Base-by-base conservation (phyloP, 2,329 filamentous ascomycete genomes). In the Microsporum canis region DNA sequence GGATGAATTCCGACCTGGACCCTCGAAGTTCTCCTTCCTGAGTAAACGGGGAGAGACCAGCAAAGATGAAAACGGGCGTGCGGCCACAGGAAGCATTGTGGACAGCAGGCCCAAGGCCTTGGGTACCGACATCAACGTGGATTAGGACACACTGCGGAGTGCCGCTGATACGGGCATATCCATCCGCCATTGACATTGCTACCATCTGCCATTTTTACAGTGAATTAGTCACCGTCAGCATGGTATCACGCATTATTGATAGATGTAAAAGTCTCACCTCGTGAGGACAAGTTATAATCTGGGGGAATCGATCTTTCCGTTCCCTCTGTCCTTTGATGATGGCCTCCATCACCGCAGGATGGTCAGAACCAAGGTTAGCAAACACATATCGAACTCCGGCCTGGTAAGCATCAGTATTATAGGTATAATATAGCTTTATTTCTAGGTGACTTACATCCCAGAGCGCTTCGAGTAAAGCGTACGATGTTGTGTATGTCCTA, bases 121-220 rank as follows among this genome's bases (percentile, higher is more conserved):
- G 88, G 0, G 88, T 92, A 31, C 88, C 88, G 17, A 91, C 88
- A 66, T 92, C 88, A 61, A 91, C 88, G 68, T 91, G 88, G 1
- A 91, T 82, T 64, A 91, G 87, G 10, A 91, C 88, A 63, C 83
- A 86, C 73, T 91, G 88, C 0, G 88, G 86, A 66, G 87, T 83
- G 59, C 83, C 83, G 4, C 85, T 89, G 41, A 88, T 73, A 34
- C 87, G 81, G 41, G 88, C 88, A 69, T 88, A 91, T 58, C 88
- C 88, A 71, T 92, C 88, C 12, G 88, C 88, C 86, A 90, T 89
- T 62, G 88, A 91, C 68, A 92, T 81, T 31, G 88, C 88, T 5
- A 91, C 88, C 88, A 91, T 91, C 84, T 89, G 31, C n/a, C 17
- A n/a, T 1, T 41, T 41, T 41, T 38, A 59, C 53, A 55, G 56